These are phyloP conservation scores for Carex myosuroides DNA, from an alignment of 176 grass and related monocot genomes.

Conservation along the genomic window DNA sequence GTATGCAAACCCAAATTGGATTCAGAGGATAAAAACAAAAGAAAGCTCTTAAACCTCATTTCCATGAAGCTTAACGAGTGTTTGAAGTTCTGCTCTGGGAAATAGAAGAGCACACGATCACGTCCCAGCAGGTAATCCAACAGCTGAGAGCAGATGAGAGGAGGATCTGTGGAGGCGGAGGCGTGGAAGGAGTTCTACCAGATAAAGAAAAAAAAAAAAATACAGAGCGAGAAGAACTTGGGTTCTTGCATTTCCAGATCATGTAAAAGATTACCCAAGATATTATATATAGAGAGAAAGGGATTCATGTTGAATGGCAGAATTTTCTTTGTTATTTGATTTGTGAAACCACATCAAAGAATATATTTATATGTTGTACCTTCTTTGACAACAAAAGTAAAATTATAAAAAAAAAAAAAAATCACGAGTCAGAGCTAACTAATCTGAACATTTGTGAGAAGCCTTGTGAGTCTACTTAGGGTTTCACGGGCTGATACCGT, in stretches of 20 bases:
- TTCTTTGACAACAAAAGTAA: constrained; percentile 13
- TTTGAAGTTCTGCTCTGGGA: constrained; percentile 30
- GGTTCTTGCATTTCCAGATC: not conserved
- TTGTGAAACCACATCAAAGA: constrained; percentile 14
- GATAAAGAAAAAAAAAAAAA: not conserved
- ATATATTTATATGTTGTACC: constrained; percentile 14
- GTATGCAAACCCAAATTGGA: not conserved
- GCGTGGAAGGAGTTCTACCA: too few relatives aligned
- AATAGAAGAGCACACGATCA: too few relatives aligned
- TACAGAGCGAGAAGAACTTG: not conserved
- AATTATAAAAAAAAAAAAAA: constrained; percentile 21
- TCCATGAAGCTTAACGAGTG: constrained; percentile 70
- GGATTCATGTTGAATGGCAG: constrained; percentile 1
- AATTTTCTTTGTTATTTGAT: constrained; percentile 25
- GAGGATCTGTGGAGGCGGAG: too few relatives aligned
- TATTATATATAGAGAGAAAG: not conserved
- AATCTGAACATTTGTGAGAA: constrained; percentile 91
- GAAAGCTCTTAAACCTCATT: constrained; percentile 47
- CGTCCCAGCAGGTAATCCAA: too few relatives aligned
- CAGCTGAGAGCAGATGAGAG: too few relatives aligned
- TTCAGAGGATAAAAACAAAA: not conserved
- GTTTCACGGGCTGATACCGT: constrained; percentile 83
- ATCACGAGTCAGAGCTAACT: constrained; percentile 43
- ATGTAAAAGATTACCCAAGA: not conserved
- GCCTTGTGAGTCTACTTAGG: constrained; percentile 93